A percentile compares a stretch with the other conserved stretches of the same genome.
phyloP scores from a whole-genome alignment of 148 eudicot species.

The Linanthus parryae region DNA sequence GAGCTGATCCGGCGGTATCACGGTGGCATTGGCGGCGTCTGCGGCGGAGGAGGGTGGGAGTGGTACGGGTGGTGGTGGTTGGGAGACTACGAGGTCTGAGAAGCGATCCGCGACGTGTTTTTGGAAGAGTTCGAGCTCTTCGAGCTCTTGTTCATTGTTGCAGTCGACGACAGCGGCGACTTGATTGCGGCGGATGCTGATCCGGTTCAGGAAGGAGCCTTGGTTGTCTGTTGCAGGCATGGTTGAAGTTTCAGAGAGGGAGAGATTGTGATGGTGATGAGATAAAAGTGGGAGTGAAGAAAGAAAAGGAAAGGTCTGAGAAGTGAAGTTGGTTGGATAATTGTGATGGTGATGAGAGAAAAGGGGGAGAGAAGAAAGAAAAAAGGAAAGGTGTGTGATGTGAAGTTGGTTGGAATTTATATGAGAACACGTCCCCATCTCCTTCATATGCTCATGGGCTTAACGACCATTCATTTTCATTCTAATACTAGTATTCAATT shows the following conservation, averaged over 20 bases:
- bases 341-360: neutral
- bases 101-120: slow-evolving; percentile 57
- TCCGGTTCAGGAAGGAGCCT: slow-evolving; percentile 70
- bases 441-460: no score
- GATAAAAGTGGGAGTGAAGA: neutral
- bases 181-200: slow-evolving; percentile 84
- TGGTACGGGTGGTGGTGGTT: neutral
- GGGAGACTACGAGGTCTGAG: slow-evolving; percentile 33
- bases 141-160: slow-evolving; percentile 35
- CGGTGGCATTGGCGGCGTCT: neutral
- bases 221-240: slow-evolving; percentile 50
- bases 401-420: no score
- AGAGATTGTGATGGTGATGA: slow-evolving; percentile 3
- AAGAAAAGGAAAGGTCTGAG: slow-evolving; percentile 1
- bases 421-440: no score
- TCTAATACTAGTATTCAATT: no score
- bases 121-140: slow-evolving; percentile 62
- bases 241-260: slow-evolving; percentile 26
- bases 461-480: no score
- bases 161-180: slow-evolving; percentile 43
- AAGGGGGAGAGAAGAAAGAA: neutral
- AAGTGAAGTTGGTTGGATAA: neutral
- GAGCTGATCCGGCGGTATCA: slow-evolving; percentile 11
- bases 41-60: slow-evolving; percentile 7
- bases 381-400: neutral